Conservation (phyloP, 2,329 filamentous ascomycete species). For the Paracoccidioides lutzii region DNA sequence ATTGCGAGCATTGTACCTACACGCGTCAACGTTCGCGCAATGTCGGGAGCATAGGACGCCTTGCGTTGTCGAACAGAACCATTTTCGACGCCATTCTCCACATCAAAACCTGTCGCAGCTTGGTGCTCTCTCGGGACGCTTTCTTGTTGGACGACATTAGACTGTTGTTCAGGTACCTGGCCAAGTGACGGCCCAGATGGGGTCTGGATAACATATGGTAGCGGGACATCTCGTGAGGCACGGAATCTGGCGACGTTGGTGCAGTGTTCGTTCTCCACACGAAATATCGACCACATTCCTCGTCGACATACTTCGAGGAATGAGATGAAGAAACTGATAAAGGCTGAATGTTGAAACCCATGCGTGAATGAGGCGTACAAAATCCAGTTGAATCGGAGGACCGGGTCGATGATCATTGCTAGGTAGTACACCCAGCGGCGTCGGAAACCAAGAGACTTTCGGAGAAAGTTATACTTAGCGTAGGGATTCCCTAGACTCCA, state of each 20-base stretch:
- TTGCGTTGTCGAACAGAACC: background rate
- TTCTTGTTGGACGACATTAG: background rate
- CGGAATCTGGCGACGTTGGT: constrained; percentile 83
- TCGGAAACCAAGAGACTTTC: constrained; percentile 70
- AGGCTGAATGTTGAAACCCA: constrained; percentile 67
- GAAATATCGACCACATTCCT: constrained; percentile 83
- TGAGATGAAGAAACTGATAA: constrained; percentile 66
- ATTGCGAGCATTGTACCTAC: constrained; percentile 58
- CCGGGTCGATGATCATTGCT: constrained; percentile 70
- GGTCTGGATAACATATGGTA: constrained; percentile 55
- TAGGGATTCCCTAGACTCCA: constrained; percentile 79
- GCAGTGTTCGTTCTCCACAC: constrained; percentile 96
- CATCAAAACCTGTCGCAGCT: background rate
- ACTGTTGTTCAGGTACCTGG: background rate
- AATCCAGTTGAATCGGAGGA: constrained; percentile 87
- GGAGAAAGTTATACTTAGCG: constrained; percentile 53
- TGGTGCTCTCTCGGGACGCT: background rate
- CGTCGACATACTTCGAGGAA: constrained; percentile 71
- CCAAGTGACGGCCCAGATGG: constrained; percentile 1
- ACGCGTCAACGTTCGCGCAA: constrained; percentile 31
- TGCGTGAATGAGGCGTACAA: constrained; percentile 77
- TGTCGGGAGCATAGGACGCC: background rate
- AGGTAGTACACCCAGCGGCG: constrained; percentile 70
- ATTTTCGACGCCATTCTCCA: background rate
- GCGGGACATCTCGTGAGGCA: constrained; percentile 71